phyloP scores from a whole-genome alignment of 208 protist genomes.

The Trypanosoma avium region DNA sequence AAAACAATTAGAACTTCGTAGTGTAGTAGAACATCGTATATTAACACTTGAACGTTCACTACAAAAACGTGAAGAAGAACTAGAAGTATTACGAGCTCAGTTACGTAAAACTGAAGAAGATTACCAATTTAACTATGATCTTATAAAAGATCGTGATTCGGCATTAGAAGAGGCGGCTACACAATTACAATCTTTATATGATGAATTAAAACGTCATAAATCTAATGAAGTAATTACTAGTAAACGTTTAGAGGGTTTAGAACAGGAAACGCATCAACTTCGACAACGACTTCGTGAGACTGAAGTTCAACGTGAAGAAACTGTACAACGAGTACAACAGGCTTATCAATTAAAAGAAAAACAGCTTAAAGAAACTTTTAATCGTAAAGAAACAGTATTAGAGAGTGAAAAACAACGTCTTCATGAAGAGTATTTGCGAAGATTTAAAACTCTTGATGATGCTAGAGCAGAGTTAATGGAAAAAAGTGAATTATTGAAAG shows the following conservation, averaged over 20 bases:
- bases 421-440: slow-evolving; percentile 64
- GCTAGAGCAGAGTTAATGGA: slow-evolving; percentile 35
- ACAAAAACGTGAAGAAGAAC: slow-evolving; percentile 61
- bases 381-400: slow-evolving; percentile 42
- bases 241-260: slow-evolving; percentile 40
- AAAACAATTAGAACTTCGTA: slow-evolving; percentile 80
- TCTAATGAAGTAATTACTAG: slow-evolving; percentile 35
- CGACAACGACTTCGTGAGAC: slow-evolving; percentile 55
- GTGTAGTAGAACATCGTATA: slow-evolving; percentile 75
- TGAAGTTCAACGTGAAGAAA: slow-evolving; percentile 54
- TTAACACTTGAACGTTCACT: slow-evolving; percentile 63
- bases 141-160: slow-evolving; percentile 84
- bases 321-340: slow-evolving; percentile 37
- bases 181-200: slow-evolving; percentile 80
- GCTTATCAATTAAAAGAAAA: slow-evolving; percentile 60
- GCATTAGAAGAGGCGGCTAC: slow-evolving; percentile 77
- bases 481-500: slow-evolving; percentile 26
- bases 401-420: slow-evolving; percentile 57
- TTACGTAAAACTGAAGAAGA: slow-evolving; percentile 82
- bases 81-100: slow-evolving; percentile 48
- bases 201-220: slow-evolving; percentile 62
- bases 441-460: slow-evolving; percentile 45
- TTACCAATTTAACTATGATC: slow-evolving; percentile 90
- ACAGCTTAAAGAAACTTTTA: slow-evolving; percentile 38
- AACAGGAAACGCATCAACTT: slow-evolving; percentile 40